Evolutionary conservation across 108 stramenopile species (phyloP).

Genomic region (Parmales sp.): DNA sequence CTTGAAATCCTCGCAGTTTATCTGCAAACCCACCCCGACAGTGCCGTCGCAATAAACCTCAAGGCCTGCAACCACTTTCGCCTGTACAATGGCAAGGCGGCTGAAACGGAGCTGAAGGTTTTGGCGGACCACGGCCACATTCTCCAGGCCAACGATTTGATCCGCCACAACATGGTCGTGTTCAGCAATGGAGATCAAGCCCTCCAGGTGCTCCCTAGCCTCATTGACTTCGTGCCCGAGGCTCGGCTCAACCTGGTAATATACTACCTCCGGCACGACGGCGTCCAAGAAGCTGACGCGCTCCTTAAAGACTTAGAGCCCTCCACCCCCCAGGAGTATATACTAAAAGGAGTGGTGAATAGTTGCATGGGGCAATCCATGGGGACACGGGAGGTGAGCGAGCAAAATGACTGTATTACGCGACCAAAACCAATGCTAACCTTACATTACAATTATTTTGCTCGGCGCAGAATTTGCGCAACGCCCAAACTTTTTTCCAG

Average conservation of each 20-base stretch:
- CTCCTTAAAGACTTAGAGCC: slow-evolving; percentile 63
- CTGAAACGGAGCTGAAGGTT: slow-evolving; percentile 58
- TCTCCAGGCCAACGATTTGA: slow-evolving; percentile 43
- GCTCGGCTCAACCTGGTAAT: slow-evolving; percentile 69
- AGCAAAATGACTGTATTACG: too few species aligned
- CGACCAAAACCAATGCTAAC: too few species aligned
- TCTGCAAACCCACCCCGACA: slow-evolving; percentile 51
- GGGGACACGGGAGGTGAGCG: slow-evolving; percentile 22
- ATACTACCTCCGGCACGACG: slow-evolving; percentile 34
- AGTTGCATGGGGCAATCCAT: slow-evolving; percentile 47
- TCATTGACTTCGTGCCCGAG: slow-evolving; percentile 62
- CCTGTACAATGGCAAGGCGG: slow-evolving; percentile 71
- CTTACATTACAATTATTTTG: background rate
- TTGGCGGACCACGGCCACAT: slow-evolving; percentile 31
- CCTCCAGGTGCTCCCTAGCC: slow-evolving; percentile 49
- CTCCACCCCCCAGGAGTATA: slow-evolving; percentile 62
- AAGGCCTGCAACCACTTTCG: slow-evolving; percentile 77
- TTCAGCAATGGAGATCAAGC: slow-evolving; percentile 58
- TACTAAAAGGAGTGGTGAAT: slow-evolving; percentile 63
- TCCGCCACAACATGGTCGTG: slow-evolving; percentile 66
- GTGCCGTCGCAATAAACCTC: slow-evolving; percentile 58
- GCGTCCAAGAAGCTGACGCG: slow-evolving; percentile 56
- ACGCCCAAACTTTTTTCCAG: slow-evolving; percentile 60
- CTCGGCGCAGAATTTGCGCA: slow-evolving; percentile 20
- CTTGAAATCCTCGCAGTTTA: slow-evolving; percentile 68